These are phyloP conservation scores for Stylonectria norvegica DNA, from an alignment of 2,329 filamentous ascomycete genomes.

Conservation along the genomic window DNA sequence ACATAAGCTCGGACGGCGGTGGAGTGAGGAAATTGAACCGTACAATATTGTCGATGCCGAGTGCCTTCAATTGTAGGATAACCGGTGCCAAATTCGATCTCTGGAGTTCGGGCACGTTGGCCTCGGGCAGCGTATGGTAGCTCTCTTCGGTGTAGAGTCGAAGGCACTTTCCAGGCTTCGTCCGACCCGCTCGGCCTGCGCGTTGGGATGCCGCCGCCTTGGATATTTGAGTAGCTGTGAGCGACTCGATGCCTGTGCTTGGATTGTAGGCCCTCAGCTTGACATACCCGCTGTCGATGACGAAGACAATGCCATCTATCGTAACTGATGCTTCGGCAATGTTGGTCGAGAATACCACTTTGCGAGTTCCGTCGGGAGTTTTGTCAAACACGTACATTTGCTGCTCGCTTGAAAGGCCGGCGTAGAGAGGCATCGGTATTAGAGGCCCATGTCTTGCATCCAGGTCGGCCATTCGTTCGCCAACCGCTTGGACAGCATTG, in stretches of 20 bases:
- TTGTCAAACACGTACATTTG: constrained; percentile 95
- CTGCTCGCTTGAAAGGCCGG: constrained; percentile 82
- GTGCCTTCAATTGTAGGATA: constrained; percentile 85
- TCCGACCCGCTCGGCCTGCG: constrained; percentile 84
- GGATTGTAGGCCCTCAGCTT: constrained; percentile 87
- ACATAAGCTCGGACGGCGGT: constrained; percentile 79
- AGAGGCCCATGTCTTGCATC: constrained; percentile 31
- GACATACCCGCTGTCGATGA: constrained; percentile 86
- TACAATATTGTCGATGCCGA: constrained; percentile 91
- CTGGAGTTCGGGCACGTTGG: constrained; percentile 86
- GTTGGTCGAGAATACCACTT: constrained; percentile 91
- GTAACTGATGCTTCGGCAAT: constrained; percentile 96
- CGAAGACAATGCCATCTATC: constrained; percentile 86
- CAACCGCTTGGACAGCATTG: constrained; percentile 70
- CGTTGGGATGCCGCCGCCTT: constrained; percentile 92
- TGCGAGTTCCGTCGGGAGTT: constrained; percentile 74
- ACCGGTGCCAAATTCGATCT: constrained; percentile 85
- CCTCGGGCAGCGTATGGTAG: constrained; percentile 62
- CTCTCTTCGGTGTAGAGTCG: constrained; percentile 80
- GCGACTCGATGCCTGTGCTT: constrained; percentile 77
- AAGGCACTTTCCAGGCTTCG: constrained; percentile 89
- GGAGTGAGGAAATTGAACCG: constrained; percentile 86
- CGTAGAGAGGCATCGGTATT: constrained; percentile 70
- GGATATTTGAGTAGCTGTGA: constrained; percentile 78
- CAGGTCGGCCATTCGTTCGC: constrained; percentile 65